Evolutionary conservation across 2,329 filamentous ascomycete species (phyloP), one percentile per base, ranked within the genome.

Genomic region (Beauveria varroae): DNA sequence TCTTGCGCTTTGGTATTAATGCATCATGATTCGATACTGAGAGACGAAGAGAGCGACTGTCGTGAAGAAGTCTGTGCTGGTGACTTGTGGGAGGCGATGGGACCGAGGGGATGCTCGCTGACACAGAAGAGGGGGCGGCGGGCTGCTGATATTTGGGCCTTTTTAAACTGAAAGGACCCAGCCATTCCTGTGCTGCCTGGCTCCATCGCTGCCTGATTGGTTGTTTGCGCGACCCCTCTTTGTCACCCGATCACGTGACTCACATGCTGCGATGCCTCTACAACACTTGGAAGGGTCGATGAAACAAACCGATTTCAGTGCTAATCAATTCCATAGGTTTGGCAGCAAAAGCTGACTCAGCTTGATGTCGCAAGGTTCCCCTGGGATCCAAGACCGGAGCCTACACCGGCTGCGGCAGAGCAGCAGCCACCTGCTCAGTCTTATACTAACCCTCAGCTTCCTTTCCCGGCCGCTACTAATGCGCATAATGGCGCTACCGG

Each of bases 301-400:
- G n/a, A 52, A 28, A 7, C 28, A 52, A 10, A 40, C 24, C 14
- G 40, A 43, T 57, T 14, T 24, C 43, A 22, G 24, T 20, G 20
- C 57, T 59, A 54, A 57, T 24, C 57, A 59, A 61, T 63, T 65
- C 47, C 60, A 52, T 69, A 98, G 93, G 90, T 88, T 77, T 99
- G 95, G 95, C 93, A 98, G 80, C 82, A 87, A 69, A 97, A 96
- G 76, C 82, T 99, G 41, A 89, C 93, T 1, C 86, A 86, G 67
- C 86, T 96, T 66, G 86, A 89, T 66, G 88, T 98, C 64, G 95
- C 95, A 63, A 80, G 85, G 62, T 97, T 98, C 73, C 93, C 95
- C 12, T 99, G 95, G 95, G 95, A 99, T 72, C 93, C 95, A 49
- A 87, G 89, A 71, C 88, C 89, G 55, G 87, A 89, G 57, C 82